Evolutionary conservation across 305 asterid genomes (phyloP).

Genomic region (Fraxinus baroniana): DNA sequence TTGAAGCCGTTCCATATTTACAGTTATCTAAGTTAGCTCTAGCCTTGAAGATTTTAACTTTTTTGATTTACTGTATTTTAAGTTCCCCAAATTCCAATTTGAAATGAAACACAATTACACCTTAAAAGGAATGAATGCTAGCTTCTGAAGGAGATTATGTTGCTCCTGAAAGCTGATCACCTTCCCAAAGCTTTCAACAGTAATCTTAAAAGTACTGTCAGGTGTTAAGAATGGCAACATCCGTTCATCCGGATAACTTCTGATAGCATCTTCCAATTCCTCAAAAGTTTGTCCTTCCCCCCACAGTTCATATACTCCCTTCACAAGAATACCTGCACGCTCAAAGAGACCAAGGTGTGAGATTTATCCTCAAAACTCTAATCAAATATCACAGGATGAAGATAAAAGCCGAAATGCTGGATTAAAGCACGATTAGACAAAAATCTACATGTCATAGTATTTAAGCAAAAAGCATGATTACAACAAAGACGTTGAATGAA

Average conservation of each 20-base stretch:
- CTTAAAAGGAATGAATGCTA: constrained; percentile 84
- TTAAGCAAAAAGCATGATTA: neutral
- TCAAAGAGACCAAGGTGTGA: neutral
- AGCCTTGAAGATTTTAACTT: neutral
- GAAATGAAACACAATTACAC: constrained; percentile 32
- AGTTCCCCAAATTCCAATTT: neutral
- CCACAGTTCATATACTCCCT: constrained; percentile 92
- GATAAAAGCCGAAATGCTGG: neutral
- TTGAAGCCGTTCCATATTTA: neutral
- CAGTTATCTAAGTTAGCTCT: neutral
- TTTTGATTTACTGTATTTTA: neutral
- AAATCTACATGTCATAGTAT: neutral
- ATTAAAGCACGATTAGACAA: neutral
- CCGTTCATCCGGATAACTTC: constrained; percentile 61
- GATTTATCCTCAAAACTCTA: neutral
- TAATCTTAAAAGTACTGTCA: constrained; percentile 72
- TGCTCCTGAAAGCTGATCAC: constrained; percentile 71
- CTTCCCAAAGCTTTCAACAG: constrained; percentile 82
- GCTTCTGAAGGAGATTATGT: constrained; percentile 55
- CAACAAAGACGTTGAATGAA: neutral
- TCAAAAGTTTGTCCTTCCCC: constrained; percentile 78
- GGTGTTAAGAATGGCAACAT: constrained; percentile 62
- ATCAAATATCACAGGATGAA: neutral
- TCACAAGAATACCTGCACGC: constrained; percentile 82
- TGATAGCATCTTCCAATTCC: constrained; percentile 77